Percentiles rank a stretch among this genome's conserved stretches.
These are phyloP conservation scores for Dicorynia guianensis DNA, from an alignment of 306 rosid genomes.

Conservation along the genomic window DNA sequence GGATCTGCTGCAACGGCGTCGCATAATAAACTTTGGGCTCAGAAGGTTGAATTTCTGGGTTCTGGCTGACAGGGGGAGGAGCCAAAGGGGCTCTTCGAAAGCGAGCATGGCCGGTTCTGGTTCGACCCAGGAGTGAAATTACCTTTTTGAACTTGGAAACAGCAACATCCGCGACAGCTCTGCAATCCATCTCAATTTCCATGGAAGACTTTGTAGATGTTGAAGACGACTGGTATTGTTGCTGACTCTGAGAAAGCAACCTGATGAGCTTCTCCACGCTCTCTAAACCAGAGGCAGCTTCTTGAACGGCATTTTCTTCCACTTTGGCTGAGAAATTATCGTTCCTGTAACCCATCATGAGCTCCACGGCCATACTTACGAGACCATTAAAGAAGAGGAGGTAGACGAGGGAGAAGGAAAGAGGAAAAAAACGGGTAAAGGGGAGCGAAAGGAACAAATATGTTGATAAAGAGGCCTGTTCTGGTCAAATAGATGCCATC, in stretches of 20 bases:
- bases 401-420: background rate
- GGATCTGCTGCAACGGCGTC: slow-evolving; percentile 89
- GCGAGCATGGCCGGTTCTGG: slow-evolving; percentile 89
- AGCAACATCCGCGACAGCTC: slow-evolving; percentile 74
- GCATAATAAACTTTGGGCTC: slow-evolving; percentile 52
- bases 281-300: slow-evolving; percentile 75
- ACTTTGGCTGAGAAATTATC: slow-evolving; percentile 37
- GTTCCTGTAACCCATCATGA: slow-evolving; percentile 40
- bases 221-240: slow-evolving; percentile 28
- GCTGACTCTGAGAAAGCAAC: slow-evolving; percentile 40
- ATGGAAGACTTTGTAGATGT: slow-evolving; percentile 31
- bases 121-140: slow-evolving; percentile 82
- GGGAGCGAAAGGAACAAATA: slow-evolving; percentile 1
- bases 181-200: slow-evolving; percentile 65
- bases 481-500: slow-evolving; percentile 67
- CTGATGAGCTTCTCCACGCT: slow-evolving; percentile 64
- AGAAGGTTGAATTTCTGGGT: background rate
- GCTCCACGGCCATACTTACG: slow-evolving; percentile 61
- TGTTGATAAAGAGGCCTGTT: slow-evolving; percentile 43
- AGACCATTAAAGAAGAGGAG: slow-evolving; percentile 17
- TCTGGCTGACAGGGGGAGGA: slow-evolving; percentile 11
- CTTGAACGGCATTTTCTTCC: slow-evolving; percentile 64
- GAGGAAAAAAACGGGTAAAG: slow-evolving; percentile 9
- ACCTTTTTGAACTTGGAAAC: slow-evolving; percentile 85
- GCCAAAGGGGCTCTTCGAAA: slow-evolving; percentile 75